Evolutionary conservation across 2,329 filamentous ascomycete genomes (phyloP).

Genomic region (Curvularia verruculosa): DNA sequence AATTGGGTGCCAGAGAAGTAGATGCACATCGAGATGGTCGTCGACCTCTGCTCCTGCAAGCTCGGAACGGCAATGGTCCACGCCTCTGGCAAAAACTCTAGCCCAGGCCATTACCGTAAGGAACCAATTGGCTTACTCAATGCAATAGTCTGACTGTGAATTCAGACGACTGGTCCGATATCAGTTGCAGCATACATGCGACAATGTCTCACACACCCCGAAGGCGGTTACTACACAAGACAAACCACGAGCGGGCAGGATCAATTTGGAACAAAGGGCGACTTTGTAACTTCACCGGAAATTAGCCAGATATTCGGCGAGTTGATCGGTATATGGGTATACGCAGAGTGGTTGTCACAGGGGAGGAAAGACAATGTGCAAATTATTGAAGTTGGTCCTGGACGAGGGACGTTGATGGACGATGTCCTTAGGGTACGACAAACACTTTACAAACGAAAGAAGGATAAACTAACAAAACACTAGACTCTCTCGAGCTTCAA

Average conservation of each 20-base stretch:
- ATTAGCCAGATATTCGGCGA: constrained; percentile 98
- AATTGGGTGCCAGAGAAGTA: constrained; percentile 12
- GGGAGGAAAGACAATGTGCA: constrained; percentile 77
- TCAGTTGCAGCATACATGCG: constrained; percentile 96
- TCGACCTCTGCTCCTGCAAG: constrained; percentile 22
- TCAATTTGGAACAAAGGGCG: constrained; percentile 90
- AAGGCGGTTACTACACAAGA: constrained; percentile 92
- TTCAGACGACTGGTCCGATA: constrained; percentile 83
- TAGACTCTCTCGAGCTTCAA: constrained; percentile 87
- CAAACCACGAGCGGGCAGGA: constrained; percentile 71
- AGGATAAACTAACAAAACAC: constrained; percentile 15
- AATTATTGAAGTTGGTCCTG: constrained; percentile 91
- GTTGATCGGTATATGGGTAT: constrained; percentile 90
- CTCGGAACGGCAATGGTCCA: constrained; percentile 75
- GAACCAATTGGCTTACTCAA: background rate
- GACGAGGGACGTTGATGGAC: constrained; percentile 94
- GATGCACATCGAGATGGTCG: constrained; percentile 48
- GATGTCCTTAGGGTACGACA: constrained; percentile 82
- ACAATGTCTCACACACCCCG: constrained; percentile 90
- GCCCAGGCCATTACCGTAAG: constrained; percentile 83
- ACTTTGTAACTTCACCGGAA: constrained; percentile 96
- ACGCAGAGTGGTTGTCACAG: constrained; percentile 96
- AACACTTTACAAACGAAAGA: background rate
- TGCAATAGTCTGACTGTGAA: constrained; percentile 5
- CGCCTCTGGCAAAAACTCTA: constrained; percentile 85